phyloP scores from a whole-genome alignment of 2,329 filamentous ascomycete genomes.

The Tolypocladium pustulatum region DNA sequence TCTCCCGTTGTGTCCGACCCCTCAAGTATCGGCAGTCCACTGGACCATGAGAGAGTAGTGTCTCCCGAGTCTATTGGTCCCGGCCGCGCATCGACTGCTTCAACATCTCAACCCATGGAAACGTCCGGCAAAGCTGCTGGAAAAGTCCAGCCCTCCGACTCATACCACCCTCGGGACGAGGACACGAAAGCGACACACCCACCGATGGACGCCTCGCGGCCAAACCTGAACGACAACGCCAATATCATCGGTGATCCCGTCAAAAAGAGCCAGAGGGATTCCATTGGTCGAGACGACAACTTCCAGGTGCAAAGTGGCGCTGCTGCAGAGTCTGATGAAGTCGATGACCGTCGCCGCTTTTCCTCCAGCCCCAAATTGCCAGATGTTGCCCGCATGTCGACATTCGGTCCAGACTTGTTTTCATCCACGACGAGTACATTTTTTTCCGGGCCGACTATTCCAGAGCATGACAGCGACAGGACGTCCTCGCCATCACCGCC shows the following conservation, averaged over 20 bases:
- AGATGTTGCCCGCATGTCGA: conserved; percentile 46
- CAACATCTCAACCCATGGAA: background rate
- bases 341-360: conserved; percentile 16
- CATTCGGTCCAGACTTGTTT: conserved; percentile 50
- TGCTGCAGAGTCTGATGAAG: background rate
- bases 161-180: conserved; percentile 63
- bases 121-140: conserved; percentile 1
- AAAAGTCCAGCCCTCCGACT: conserved; percentile 59
- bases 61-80: background rate
- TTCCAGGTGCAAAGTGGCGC: background rate
- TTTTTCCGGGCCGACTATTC: background rate
- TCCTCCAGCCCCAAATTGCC: conserved; percentile 49
- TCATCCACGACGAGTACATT: conserved; percentile 12
- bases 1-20: background rate
- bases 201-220: conserved; percentile 46
- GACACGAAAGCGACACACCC: conserved; percentile 40
- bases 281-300: background rate
- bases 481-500: background rate
- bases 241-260: background rate
- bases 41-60: conserved; percentile 10
- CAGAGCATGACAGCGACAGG: background rate
- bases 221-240: conserved; percentile 39
- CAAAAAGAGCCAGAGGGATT: background rate
- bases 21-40: background rate
- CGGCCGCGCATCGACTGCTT: background rate